Evolutionary conservation across 2,329 filamentous ascomycete species (phyloP), one percentile per base, ranked within the genome.

Genomic region (Metarhizium sp.): DNA sequence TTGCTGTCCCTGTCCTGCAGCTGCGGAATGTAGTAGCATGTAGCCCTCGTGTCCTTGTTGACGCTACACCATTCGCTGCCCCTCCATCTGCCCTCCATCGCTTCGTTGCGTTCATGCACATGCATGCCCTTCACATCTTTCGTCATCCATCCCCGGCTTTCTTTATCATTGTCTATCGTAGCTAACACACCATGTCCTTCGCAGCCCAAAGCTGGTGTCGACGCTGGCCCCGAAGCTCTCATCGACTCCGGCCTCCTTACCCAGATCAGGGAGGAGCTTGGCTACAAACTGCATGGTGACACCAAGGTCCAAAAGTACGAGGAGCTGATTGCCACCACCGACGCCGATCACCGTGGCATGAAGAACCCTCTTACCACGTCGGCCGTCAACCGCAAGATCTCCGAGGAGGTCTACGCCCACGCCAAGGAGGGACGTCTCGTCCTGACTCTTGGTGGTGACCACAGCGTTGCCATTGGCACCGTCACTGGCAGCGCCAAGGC

Each of bases 401-500:
- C 85, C 69, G 76, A 85, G 55, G 90, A 96, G 74, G 90, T 95
- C 52, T 96, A 97, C 77, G 77, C 82, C 60, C 90, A 97, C 67
- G 90, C 92, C 50, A 81, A 79, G 62, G 77, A 88, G 61, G 94
- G 94, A 38, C 85, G 92, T 58, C 85, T 96, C 70, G 91, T 95
- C 1, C 80, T 99, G 55, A 99, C 94, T 0, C 84, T 99, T 10
- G 94, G 94, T 55, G 94, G 94, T 54, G 94, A 99, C 75, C 94
- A 99, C 78, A 91, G 86, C 60, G 95, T 99, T 67, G 94, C 94
- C 59, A 95, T 99, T 64, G 94, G 94, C 59, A 95, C 90, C 50
- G 84, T 99, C 63, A 87, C 87, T 32, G 94, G 94, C 45, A 90
- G 87, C 1, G 89, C 92, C 40, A 89, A 87, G 75, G 94, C 92